These are phyloP conservation scores for Wolfiporia cocos DNA, from an alignment of 1,284 basidiomycete genomes.

Conservation along the genomic window DNA sequence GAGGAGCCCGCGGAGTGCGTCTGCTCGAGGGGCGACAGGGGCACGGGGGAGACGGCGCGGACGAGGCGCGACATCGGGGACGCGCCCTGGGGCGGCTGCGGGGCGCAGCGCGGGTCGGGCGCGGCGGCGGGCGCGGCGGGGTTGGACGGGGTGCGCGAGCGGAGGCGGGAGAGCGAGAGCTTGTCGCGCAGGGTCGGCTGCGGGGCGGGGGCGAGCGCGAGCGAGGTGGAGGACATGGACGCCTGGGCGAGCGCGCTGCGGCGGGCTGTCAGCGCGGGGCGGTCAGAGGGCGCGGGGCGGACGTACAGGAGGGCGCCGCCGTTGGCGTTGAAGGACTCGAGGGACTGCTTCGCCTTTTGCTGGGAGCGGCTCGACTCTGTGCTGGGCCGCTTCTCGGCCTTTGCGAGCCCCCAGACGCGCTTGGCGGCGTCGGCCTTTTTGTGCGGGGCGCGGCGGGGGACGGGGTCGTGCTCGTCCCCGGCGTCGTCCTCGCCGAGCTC, in stretches of 20 bases:
- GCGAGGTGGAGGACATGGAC: slow-evolving; percentile 50
- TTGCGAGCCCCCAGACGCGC: slow-evolving; percentile 37
- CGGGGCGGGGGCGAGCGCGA: slow-evolving; percentile 25
- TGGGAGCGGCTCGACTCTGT: slow-evolving; percentile 53
- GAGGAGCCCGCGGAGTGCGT: slow-evolving; percentile 17
- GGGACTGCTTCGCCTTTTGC: slow-evolving; percentile 44
- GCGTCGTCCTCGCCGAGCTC: slow-evolving; percentile 56
- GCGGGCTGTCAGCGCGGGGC: neutral
- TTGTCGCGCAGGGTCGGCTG: slow-evolving; percentile 30
- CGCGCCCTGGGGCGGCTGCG: slow-evolving; percentile 9
- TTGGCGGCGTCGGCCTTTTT: slow-evolving; percentile 33
- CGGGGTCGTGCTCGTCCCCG: slow-evolving; percentile 35
- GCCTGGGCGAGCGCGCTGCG: slow-evolving; percentile 47
- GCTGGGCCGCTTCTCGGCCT: slow-evolving; percentile 48
- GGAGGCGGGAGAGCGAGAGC: slow-evolving; percentile 27
- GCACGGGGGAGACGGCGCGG: slow-evolving; percentile 17
- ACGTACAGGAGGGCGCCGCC: slow-evolving; percentile 54
- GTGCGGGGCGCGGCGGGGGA: slow-evolving; percentile 23
- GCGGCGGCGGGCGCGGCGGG: slow-evolving; percentile 12
- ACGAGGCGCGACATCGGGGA: slow-evolving; percentile 20
- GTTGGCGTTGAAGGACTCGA: slow-evolving; percentile 48
- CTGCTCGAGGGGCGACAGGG: slow-evolving; percentile 15
- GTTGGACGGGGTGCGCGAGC: slow-evolving; percentile 27
- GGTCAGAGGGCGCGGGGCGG: neutral
- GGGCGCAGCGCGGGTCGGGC: slow-evolving; percentile 13